Percentiles rank a stretch among this genome's conserved stretches.
These are phyloP conservation scores for Malus hybrid DNA, from an alignment of 331 rosid species.

Conservation along the genomic window DNA sequence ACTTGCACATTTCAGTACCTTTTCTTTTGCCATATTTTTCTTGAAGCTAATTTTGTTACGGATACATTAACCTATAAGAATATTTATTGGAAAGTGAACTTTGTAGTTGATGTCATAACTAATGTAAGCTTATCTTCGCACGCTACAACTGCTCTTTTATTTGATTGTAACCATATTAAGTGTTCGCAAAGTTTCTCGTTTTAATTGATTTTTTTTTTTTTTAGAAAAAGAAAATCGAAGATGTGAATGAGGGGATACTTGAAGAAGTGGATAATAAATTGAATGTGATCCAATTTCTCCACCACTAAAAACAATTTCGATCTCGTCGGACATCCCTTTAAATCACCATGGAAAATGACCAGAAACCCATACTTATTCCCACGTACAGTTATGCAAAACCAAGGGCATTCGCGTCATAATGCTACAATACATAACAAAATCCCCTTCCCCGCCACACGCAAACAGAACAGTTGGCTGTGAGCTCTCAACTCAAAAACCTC, in stretches of 20 bases:
- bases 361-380: not conserved
- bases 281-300: constrained; percentile 4
- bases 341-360: not conserved
- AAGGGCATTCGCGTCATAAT: constrained; percentile 13
- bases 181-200: no score
- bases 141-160: no score
- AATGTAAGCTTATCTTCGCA: no score
- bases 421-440: not conserved
- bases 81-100: no score
- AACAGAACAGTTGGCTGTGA: constrained; percentile 5
- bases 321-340: not conserved
- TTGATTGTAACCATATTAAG: no score
- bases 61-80: no score
- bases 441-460: constrained; percentile 29
- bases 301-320: constrained; percentile 10
- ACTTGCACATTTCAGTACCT: no score
- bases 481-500: not conserved
- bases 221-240: not conserved
- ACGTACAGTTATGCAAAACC: not conserved
- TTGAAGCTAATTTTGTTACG: no score
- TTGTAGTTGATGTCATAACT: no score
- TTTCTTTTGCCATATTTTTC: no score
- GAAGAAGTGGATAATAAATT: constrained; percentile 13
- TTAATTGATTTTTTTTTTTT: not conserved
- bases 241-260: not conserved